phyloP scores from a whole-genome alignment of 2,329 filamentous ascomycete species.

The Colletotrichum sublineola region DNA sequence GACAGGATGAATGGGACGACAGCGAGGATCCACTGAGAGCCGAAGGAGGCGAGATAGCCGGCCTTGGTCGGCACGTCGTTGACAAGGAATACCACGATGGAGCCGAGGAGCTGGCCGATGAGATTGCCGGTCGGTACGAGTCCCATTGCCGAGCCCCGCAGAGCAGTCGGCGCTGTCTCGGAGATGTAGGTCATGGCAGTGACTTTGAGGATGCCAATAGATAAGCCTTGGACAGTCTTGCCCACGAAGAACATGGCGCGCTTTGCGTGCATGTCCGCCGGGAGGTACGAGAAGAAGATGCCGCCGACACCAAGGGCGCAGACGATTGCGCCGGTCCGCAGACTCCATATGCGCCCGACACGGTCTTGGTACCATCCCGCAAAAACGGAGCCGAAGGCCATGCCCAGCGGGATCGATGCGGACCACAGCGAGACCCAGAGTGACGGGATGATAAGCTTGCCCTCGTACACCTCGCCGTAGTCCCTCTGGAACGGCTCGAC shows the following conservation, averaged over 20 bases:
- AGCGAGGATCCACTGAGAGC: conserved; percentile 46
- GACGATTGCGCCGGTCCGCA: conserved; percentile 46
- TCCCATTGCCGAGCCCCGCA: conserved; percentile 48
- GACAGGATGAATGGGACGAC: conserved; percentile 45
- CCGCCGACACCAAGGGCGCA: conserved; percentile 45
- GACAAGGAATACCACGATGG: conserved; percentile 45
- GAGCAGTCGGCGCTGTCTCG: conserved; percentile 47
- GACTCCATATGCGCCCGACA: conserved; percentile 46
- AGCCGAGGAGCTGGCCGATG: conserved; percentile 47
- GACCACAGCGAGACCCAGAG: conserved; percentile 50
- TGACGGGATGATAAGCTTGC: conserved; percentile 45
- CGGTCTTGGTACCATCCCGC: conserved; percentile 49
- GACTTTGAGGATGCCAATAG: conserved; percentile 47
- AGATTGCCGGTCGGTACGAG: conserved; percentile 48
- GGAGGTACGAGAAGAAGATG: conserved; percentile 49
- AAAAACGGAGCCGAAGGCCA: conserved; percentile 45
- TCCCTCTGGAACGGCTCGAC: conserved; percentile 49
- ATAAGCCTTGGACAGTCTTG: conserved; percentile 46
- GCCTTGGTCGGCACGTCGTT: conserved; percentile 42
- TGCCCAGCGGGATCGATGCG: conserved; percentile 44
- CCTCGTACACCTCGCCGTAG: conserved; percentile 47
- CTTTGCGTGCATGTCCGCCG: conserved; percentile 30
- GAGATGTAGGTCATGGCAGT: conserved; percentile 56
- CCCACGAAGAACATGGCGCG: conserved; percentile 47
- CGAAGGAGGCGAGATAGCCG: conserved; percentile 47